Evolutionary conservation across 2,329 filamentous ascomycete species (phyloP).

Genomic region (Fusarium circinatum): DNA sequence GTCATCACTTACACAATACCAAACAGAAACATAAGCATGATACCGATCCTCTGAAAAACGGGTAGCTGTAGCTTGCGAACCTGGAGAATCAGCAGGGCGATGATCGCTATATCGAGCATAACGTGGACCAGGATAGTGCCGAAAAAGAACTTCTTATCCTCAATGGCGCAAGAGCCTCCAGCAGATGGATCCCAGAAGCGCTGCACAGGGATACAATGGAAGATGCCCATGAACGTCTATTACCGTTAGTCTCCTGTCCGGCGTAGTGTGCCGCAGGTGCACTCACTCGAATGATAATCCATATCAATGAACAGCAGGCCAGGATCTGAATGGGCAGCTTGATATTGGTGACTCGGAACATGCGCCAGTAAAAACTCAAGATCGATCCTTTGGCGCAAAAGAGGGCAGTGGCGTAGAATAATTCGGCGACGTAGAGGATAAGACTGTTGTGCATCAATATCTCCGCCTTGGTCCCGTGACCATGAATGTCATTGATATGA

Average conservation of each 20-base stretch:
- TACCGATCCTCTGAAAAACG: slow-evolving; percentile 41
- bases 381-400: slow-evolving; percentile 44
- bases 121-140: slow-evolving; percentile 47
- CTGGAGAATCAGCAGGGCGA: slow-evolving; percentile 46
- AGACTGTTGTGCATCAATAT: slow-evolving; percentile 16
- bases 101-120: slow-evolving; percentile 46
- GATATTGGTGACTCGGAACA: slow-evolving; percentile 44
- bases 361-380: slow-evolving; percentile 47
- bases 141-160: slow-evolving; percentile 49
- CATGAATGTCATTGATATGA: slow-evolving; percentile 27
- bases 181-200: slow-evolving; percentile 28
- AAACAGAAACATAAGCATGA: slow-evolving; percentile 45
- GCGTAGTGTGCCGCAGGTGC: accelerated
- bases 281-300: slow-evolving; percentile 45
- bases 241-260: not conserved
- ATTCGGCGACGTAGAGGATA: slow-evolving; percentile 36
- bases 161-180: slow-evolving; percentile 22
- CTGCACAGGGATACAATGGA: slow-evolving; percentile 33
- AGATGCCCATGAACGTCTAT: slow-evolving; percentile 30
- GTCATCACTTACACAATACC: slow-evolving; percentile 43
- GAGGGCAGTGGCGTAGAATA: slow-evolving; percentile 44
- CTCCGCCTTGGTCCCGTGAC: not conserved
- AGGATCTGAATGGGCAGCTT: slow-evolving; percentile 44
- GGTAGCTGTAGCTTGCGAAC: slow-evolving; percentile 46
- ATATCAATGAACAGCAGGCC: slow-evolving; percentile 34